Percentiles rank a stretch among this genome's conserved stretches.
phyloP scores from a whole-genome alignment of 192 early-diverging fungal species.

The Coemansia guatemalensis region DNA sequence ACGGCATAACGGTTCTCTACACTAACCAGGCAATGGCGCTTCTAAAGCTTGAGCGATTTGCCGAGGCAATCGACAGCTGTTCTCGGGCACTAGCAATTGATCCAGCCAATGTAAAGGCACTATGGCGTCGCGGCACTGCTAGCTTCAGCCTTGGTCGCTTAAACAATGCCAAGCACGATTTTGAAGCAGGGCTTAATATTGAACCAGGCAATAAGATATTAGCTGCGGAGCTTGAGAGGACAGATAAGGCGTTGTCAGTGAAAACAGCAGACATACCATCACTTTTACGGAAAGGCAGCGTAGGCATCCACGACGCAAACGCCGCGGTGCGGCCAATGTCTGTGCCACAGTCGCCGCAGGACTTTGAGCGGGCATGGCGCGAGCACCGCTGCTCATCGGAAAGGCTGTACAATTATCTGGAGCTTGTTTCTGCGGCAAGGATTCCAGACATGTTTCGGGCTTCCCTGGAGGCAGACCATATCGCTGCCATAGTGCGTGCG shows the following conservation, averaged over 20 bases:
- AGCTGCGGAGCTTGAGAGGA: constrained; percentile 11
- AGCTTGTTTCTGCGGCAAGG: constrained; percentile 1
- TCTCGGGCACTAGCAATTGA: constrained; percentile 7
- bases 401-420: constrained; percentile 13
- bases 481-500: constrained; percentile 6
- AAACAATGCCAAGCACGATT: constrained; percentile 12
- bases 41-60: constrained; percentile 68
- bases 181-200: constrained; percentile 4
- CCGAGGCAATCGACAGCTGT: constrained; percentile 13
- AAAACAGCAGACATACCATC: not conserved
- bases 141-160: constrained; percentile 1
- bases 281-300: not conserved
- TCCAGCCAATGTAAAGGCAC: constrained; percentile 19
- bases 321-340: not conserved
- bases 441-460: constrained; percentile 17
- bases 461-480: constrained; percentile 12
- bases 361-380: constrained; percentile 26
- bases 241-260: not conserved
- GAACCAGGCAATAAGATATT: constrained; percentile 15
- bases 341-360: constrained; percentile 10
- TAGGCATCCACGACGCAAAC: not conserved
- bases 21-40: constrained; percentile 84
- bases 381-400: constrained; percentile 3
- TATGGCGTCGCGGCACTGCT: constrained; percentile 24
- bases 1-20: constrained; percentile 57